Base-by-base conservation (phyloP, 352 stramenopile genomes). In the Pythium plurisporium region DNA sequence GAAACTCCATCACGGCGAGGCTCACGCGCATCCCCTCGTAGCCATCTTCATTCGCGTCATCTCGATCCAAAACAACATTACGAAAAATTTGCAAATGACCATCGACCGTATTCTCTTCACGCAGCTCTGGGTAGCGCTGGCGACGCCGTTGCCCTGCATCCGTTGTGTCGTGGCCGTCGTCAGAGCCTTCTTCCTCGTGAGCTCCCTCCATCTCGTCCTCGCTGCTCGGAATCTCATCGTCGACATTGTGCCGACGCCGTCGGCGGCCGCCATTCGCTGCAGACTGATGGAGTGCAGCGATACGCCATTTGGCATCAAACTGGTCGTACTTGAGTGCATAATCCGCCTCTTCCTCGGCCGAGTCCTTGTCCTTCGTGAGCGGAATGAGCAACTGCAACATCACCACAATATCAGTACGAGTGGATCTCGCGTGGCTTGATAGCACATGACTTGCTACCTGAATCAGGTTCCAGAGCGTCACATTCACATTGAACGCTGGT, bases 401-500 rank as follows among this genome's bases (percentile, higher is more conserved):
- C 36, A 42, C 20, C 36, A 43, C 44, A 29, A 55, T 20, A 20
- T 44, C 5, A 33, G 11, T 56, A 14, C 22, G 25, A n/a, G 4
- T 37, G 8, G 2, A n/a, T 42, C 14, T 11, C 2, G 19, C 27
- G 5, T n/a, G n/a, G n/a, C n/a, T 11, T 41, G 5, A n/a, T n/a
- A 40, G 12, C 11, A 36, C 8, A n/a, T n/a, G n/a, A n/a, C n/a
- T n/a, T n/a, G 66, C 4, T 33, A 88, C 78, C 68, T 91, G 80
- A 15, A 77, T 70, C 27, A 85, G 49, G 55, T 88, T 91, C 78
- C 78, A 91, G 19, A 91, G 56, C 27, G 78, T 86, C 4, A 91
- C 74, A 33, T 87, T 91, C 46, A 87, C 60, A 15, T 64, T 75
- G 50, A 91, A 85, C 19, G 26, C 10, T 11, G 62, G 62, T 8